phyloP scores from a whole-genome alignment of 2,329 filamentous ascomycete genomes.

The Ilyonectria sp. region DNA sequence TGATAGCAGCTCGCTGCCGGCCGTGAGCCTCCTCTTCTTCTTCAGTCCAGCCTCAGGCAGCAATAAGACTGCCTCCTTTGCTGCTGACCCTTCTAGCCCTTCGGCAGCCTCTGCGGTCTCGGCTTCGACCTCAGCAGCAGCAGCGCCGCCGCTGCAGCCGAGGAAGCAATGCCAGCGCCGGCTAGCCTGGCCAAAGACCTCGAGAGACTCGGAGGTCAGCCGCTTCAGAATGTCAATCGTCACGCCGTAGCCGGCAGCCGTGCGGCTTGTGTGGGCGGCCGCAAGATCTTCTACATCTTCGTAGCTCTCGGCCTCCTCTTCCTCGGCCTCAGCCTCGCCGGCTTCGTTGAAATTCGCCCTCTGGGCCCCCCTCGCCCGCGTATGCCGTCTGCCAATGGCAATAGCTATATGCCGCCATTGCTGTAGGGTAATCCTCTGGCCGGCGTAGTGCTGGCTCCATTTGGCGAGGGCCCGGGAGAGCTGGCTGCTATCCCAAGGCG shows the following conservation, averaged over 20 bases:
- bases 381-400: neutral
- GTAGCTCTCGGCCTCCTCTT: neutral
- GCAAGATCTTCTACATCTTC: neutral
- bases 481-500: neutral
- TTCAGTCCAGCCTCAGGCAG: no score
- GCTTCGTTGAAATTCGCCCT: neutral
- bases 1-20: no score
- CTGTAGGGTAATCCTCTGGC: neutral
- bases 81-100: no score
- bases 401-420: neutral
- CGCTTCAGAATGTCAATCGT: neutral
- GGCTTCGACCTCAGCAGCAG: no score
- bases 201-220: no score
- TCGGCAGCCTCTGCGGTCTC: no score
- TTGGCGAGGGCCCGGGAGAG: neutral
- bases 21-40: no score
- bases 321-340: neutral
- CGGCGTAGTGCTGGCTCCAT: neutral
- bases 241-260: neutral
- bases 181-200: no score
- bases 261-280: neutral
- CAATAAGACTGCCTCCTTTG: no score
- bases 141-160: no score
- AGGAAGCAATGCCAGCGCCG: no score
- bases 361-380: neutral